Base-by-base conservation (phyloP, 208 protist genomes). In the Leishmania arabica region DNA sequence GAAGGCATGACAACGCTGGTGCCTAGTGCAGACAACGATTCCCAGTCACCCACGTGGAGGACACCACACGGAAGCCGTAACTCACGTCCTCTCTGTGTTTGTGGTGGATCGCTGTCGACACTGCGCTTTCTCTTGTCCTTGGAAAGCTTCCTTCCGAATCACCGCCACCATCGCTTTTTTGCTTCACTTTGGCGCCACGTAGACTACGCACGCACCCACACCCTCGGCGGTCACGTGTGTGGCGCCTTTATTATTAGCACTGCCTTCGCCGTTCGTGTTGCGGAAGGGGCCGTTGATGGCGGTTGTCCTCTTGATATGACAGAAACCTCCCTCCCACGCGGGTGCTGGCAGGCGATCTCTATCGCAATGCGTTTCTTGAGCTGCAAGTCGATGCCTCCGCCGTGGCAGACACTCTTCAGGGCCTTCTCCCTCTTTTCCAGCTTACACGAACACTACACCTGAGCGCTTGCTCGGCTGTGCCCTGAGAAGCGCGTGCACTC, bases 371-470 rank as follows among this genome's bases (percentile, higher is more conserved):
- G 31, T 15, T 68, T 34, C 5, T 13, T 40, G 31, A 31, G 31
- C 31, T 42, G 62, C 62, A 31, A 0, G 62, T 40, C 31, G 9
- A 40, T 40, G 31, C 15, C 31, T 40, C 31, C 62, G 62, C 62
- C 3, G 31, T 24, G 13, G 15, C 15, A 2, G n/a, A 7, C 31
- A 68, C 31, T 11, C 15, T 24, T 40, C 62, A 21, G 62, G 3
- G 58, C 58, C 9, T 31, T 17, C n/a, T 17, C 27, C 27, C 58
- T 64, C 58, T 34, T 64, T 64, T 64, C 11, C 27, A 34, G 58
- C 27, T 13, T 9, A 34, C 7, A 64, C 9, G 58, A 31, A 17
- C 58, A 15, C 27, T 69, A 96, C 99, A 70, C 98, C 98, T 31
- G 11, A 64, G 58, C 27, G 58, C 58, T 64, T 31, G 9, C 31